Evolutionary conservation across 371 early-diverging fungal species (phyloP).

Genomic region (Mucor indicus): DNA sequence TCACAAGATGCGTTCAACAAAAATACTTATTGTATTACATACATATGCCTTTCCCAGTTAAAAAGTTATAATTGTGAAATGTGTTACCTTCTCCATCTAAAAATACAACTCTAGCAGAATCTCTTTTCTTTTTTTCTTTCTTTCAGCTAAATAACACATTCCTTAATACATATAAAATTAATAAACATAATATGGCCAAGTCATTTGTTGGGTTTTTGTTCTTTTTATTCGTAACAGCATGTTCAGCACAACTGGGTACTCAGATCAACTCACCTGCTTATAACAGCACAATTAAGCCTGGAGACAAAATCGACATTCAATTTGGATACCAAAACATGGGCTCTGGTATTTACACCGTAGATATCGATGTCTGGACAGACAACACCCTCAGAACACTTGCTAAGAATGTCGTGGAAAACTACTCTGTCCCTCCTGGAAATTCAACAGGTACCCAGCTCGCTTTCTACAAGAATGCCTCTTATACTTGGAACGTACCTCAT

Average conservation of each 20-base stretch:
- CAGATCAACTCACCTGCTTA: constrained; percentile 21
- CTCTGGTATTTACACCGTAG: constrained; percentile 27
- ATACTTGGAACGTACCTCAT: constrained; percentile 36
- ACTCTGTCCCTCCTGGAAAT: constrained; percentile 22
- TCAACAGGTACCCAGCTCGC: constrained; percentile 27
- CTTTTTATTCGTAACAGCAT: too few species aligned
- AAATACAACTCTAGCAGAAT: too few species aligned
- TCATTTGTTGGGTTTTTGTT: too few species aligned
- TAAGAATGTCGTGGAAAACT: constrained; percentile 16
- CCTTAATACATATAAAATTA: too few species aligned
- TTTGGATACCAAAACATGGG: constrained; percentile 40
- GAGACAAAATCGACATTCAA: constrained; percentile 25
- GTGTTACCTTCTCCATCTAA: too few species aligned
- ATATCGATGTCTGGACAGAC: constrained; percentile 35
- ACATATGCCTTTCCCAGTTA: too few species aligned
- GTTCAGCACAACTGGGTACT: constrained; percentile 32
- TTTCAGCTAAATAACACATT: too few species aligned
- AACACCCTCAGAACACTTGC: constrained; percentile 3
- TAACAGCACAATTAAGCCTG: constrained; percentile 31
- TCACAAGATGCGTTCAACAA: too few species aligned
- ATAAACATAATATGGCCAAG: too few species aligned
- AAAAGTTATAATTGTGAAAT: too few species aligned
- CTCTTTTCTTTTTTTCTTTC: too few species aligned
- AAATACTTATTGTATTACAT: too few species aligned
- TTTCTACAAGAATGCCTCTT: constrained; percentile 25